Conservation (phyloP, 768 basidiomycete species). For the Astraeus odoratus region DNA sequence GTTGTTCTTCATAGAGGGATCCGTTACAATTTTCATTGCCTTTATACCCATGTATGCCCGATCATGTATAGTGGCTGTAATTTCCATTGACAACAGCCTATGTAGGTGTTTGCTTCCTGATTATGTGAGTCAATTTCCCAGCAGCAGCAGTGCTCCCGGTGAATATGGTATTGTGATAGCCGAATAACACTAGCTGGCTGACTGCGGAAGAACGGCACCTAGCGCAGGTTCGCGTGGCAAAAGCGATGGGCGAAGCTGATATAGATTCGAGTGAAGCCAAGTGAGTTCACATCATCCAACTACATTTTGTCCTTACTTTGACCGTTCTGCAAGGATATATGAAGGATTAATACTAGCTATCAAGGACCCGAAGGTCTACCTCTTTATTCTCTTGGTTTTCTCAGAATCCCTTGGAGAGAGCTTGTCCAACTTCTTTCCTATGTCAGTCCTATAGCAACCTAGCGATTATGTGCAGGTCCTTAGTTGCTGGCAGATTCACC, state of each 20-base stretch:
- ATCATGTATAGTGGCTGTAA: neutral
- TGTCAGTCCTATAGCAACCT: constrained; percentile 23
- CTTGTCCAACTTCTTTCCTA: constrained; percentile 56
- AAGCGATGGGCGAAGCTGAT: constrained; percentile 65
- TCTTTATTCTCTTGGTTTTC: constrained; percentile 48
- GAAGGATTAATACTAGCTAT: constrained; percentile 50
- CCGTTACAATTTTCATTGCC: constrained; percentile 55
- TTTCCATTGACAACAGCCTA: neutral
- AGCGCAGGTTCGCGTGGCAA: constrained; percentile 60
- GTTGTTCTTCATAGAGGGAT: constrained; percentile 70
- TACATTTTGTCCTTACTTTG: neutral
- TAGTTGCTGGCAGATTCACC: constrained; percentile 37
- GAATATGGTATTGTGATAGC: constrained; percentile 28
- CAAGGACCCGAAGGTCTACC: constrained; percentile 44
- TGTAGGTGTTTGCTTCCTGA: constrained; percentile 53
- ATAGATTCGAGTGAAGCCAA: constrained; percentile 29
- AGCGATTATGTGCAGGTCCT: neutral
- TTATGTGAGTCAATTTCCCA: constrained; percentile 31
- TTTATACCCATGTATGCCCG: constrained; percentile 41
- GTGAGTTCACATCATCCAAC: neutral
- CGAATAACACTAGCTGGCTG: constrained; percentile 58
- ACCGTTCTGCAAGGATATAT: constrained; percentile 31
- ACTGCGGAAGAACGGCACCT: constrained; percentile 44
- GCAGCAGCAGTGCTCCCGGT: neutral
- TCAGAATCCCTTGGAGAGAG: constrained; percentile 49